Conservation (phyloP, 2,329 filamentous ascomycete species). For the Fragosphaeria purpurea region DNA sequence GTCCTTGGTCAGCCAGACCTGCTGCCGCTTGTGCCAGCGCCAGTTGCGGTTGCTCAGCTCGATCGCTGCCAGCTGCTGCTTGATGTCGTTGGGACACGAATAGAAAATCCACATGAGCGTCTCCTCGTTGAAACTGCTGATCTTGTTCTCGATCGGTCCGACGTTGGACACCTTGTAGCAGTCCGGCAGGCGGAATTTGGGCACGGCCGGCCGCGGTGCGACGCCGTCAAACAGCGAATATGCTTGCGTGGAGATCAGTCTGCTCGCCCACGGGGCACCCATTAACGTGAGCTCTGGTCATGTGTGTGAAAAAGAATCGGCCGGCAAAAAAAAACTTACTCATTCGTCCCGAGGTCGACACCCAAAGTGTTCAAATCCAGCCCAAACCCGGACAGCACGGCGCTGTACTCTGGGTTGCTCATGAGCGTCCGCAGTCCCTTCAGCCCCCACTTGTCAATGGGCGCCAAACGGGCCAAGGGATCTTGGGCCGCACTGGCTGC, state of each 20-base stretch:
- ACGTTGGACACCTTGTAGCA: slow-evolving; percentile 60
- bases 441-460: slow-evolving; percentile 53
- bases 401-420: slow-evolving; percentile 54
- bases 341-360: slow-evolving; percentile 45
- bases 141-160: slow-evolving; percentile 54
- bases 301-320: too few relatives aligned
- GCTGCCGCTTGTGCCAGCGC: slow-evolving; percentile 59
- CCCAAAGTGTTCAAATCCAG: slow-evolving; percentile 48
- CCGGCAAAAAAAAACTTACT: slow-evolving; percentile 33
- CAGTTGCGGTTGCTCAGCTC: slow-evolving; percentile 57
- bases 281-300: too few relatives aligned
- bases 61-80: slow-evolving; percentile 53
- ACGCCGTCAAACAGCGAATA: slow-evolving; percentile 52
- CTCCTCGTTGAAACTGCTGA: slow-evolving; percentile 57
- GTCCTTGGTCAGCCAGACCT: slow-evolving; percentile 59
- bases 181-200: slow-evolving; percentile 50
- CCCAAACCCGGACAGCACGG: slow-evolving; percentile 48
- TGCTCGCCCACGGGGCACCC: slow-evolving; percentile 15
- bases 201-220: slow-evolving; percentile 47
- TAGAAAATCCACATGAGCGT: slow-evolving; percentile 63
- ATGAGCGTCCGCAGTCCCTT: slow-evolving; percentile 55
- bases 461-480: slow-evolving; percentile 50
- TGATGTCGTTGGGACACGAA: slow-evolving; percentile 51
- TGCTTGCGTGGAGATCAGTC: slow-evolving; percentile 46
- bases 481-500: slow-evolving; percentile 36